Base-by-base conservation (phyloP, 352 stramenopile genomes). In the Globisporangium paddicum region DNA sequence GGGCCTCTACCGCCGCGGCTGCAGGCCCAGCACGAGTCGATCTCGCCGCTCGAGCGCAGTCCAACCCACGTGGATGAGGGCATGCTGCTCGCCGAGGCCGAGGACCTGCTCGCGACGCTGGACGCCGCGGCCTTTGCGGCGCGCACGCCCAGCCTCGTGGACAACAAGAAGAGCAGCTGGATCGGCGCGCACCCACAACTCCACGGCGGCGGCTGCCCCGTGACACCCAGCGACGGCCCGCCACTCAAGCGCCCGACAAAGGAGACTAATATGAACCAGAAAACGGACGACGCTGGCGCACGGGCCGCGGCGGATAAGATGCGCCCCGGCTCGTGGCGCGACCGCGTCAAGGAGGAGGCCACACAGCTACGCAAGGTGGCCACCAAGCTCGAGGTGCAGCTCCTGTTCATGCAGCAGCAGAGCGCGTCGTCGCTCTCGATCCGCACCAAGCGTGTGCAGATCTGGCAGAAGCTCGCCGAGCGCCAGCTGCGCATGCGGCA, bases 401-500 rank as follows among this genome's bases (percentile, higher is more conserved):
- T 62, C 23, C 1, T 32, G 23, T 16, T 25, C 18, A 21, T 26
- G 23, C 50, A 25, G 11, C 54, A 53, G 18, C 45, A 57, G 19
- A 23, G 34, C 42, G 14, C 21, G 11, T 42, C 32, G 50, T 46
- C 8, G 14, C 16, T 5, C 25, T n/a, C 14, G 5, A 26, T 54
- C n/a, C 42, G 45, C 32, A 61, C 46, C 13, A 35, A 26, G 23
- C 19, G 46, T 14, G 35, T 34, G 30, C 37, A 44, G 40, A 28
- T 10, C 9, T 63, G 58, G 35, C 44, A 34, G 46, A 32, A 16
- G 21, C 26, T 52, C 19, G 48, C 47, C 1, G 28, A 58, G 37
- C 46, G 56, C 6, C 57, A 63, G 35, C 10, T 47, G 8, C 38
- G 16, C 9, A 41, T 58, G 28, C 57, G 57, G 7, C 21, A 58